Conservation (phyloP, 495 filamentous ascomycete species). For the Aspergillus sclerotioniger region DNA sequence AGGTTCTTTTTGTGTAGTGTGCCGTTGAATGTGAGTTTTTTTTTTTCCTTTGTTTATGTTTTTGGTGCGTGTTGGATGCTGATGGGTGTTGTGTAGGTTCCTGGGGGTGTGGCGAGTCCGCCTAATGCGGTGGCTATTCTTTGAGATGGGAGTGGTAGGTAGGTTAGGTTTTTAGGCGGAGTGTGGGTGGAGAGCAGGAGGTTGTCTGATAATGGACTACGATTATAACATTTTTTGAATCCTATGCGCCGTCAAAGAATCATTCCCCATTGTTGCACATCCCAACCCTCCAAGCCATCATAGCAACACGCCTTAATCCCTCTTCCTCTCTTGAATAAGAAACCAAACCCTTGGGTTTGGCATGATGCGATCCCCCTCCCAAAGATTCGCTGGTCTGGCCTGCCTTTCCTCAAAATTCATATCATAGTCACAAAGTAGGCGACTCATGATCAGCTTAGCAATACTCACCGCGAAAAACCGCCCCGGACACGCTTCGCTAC, state of each 20-base stretch:
- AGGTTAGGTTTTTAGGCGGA: too few relatives aligned
- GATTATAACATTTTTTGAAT: too few relatives aligned
- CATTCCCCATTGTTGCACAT: too few relatives aligned
- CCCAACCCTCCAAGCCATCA: background rate
- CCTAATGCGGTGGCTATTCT: constrained; percentile 52
- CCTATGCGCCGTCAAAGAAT: too few relatives aligned
- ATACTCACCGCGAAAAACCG: constrained; percentile 55
- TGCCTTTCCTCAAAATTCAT: constrained; percentile 33
- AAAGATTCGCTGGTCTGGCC: constrained; percentile 26
- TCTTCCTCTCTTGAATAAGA: constrained; percentile 25
- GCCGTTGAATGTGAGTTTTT: constrained; percentile 48
- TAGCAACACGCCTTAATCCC: background rate
- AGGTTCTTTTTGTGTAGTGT: constrained; percentile 55
- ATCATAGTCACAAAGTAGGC: constrained; percentile 53
- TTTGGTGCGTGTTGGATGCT: background rate
- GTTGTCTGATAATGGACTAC: too few relatives aligned
- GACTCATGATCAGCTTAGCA: constrained; percentile 56
- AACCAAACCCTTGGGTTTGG: constrained; percentile 26
- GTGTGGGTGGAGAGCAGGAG: too few relatives aligned
- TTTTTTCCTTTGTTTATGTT: background rate
- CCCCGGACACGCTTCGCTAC: constrained; percentile 49
- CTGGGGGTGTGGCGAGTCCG: constrained; percentile 55
- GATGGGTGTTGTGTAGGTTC: constrained; percentile 24
- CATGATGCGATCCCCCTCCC: constrained; percentile 33
- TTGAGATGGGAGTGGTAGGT: constrained; percentile 14